phyloP scores from a whole-genome alignment of 768 basidiomycete genomes.

The Tephrocybe sp. region DNA sequence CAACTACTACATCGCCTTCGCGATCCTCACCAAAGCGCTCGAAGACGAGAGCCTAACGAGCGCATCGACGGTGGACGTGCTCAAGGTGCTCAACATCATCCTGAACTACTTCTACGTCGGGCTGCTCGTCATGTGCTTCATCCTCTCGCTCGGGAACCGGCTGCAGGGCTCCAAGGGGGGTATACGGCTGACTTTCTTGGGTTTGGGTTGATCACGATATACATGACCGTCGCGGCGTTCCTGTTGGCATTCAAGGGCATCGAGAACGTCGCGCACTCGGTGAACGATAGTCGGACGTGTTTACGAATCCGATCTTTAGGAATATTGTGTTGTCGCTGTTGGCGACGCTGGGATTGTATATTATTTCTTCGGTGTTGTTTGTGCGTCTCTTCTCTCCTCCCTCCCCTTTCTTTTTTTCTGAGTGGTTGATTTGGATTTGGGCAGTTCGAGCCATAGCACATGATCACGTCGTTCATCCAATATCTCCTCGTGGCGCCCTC shows the following conservation, averaged over 20 bases:
- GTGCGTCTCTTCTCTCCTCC: slow-evolving; percentile 45
- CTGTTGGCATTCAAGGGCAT: slow-evolving; percentile 85
- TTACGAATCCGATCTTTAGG: slow-evolving; percentile 78
- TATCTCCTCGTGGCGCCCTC: slow-evolving; percentile 91
- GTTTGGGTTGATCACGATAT: slow-evolving; percentile 89
- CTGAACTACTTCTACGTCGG: slow-evolving; percentile 89
- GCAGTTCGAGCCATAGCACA: slow-evolving; percentile 96
- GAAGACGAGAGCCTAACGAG: no score
- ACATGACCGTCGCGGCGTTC: slow-evolving; percentile 90
- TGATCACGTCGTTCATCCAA: slow-evolving; percentile 96
- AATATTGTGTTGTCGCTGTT: slow-evolving; percentile 84
- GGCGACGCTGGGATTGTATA: slow-evolving; percentile 89
- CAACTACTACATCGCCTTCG: slow-evolving; percentile 90
- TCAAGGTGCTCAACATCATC: slow-evolving; percentile 72
- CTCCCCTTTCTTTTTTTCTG: background rate
- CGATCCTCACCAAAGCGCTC: slow-evolving; percentile 71
- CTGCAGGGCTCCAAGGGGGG: slow-evolving; percentile 87
- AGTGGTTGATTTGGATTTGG: background rate
- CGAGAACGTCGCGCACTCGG: slow-evolving; percentile 47
- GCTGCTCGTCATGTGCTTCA: slow-evolving; percentile 82
- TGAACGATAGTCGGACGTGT: slow-evolving; percentile 52
- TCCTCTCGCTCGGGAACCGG: slow-evolving; percentile 86
- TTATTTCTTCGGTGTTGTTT: slow-evolving; percentile 80
- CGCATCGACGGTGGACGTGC: slow-evolving; percentile 37
- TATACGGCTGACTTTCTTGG: slow-evolving; percentile 87